Conservation (phyloP, 768 basidiomycete species). For the Mrakia blollopis region DNA sequence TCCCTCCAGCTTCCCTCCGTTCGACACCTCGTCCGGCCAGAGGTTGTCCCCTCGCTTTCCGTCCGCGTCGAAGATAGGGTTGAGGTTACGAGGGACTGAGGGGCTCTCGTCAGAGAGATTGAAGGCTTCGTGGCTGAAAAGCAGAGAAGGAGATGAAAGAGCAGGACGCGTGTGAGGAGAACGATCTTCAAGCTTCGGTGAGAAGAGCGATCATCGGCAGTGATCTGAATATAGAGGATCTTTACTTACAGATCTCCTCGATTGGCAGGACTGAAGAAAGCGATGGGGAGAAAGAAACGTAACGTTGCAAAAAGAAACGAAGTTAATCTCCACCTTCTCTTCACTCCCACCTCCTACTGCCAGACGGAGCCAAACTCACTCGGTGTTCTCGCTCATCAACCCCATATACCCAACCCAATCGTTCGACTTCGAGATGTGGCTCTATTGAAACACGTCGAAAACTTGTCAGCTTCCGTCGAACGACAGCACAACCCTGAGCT, state of each 20-base stretch:
- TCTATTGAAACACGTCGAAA: slow-evolving; percentile 41
- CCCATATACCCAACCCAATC: slow-evolving; percentile 79
- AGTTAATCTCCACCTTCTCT: not conserved
- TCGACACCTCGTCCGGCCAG: slow-evolving; percentile 58
- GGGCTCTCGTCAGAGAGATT: slow-evolving; percentile 70
- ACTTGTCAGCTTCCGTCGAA: not conserved
- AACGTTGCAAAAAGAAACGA: too few relatives aligned
- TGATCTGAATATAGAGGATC: too few relatives aligned
- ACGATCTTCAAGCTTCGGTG: too few relatives aligned
- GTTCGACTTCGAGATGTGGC: slow-evolving; percentile 61
- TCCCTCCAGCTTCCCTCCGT: slow-evolving; percentile 48
- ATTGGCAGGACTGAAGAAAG: slow-evolving; percentile 46
- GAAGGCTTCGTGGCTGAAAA: slow-evolving; percentile 66
- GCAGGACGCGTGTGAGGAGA: too few relatives aligned
- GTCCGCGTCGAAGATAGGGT: slow-evolving; percentile 37
- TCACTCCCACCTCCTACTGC: not conserved
- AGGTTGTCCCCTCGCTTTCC: slow-evolving; percentile 65
- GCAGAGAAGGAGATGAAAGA: too few relatives aligned
- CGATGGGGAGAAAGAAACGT: too few relatives aligned
- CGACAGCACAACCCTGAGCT: too few relatives aligned
- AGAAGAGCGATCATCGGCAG: not conserved
- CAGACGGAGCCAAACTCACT: slow-evolving; percentile 30
- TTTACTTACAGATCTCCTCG: slow-evolving; percentile 58
- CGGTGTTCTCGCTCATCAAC: slow-evolving; percentile 38
- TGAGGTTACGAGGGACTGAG: slow-evolving; percentile 35